Conservation (phyloP, 2,329 filamentous ascomycete genomes). For the Alternaria ventricosa region DNA sequence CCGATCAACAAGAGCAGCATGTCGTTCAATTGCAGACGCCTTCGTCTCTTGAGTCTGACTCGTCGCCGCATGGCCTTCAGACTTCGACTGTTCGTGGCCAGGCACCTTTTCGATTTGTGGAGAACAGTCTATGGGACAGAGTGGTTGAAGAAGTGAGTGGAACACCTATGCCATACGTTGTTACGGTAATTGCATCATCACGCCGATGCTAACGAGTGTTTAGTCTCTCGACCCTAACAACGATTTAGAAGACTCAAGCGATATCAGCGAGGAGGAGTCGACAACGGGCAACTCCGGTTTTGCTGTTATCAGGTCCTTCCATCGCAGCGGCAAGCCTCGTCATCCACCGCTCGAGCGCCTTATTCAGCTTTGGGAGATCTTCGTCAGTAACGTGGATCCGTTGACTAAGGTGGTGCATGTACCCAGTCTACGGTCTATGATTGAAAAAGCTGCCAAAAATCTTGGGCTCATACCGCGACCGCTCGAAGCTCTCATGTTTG, state of each 20-base stretch:
- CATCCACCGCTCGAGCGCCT: slow-evolving; percentile 70
- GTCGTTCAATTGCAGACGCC: slow-evolving; percentile 15
- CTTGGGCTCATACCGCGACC: slow-evolving; percentile 61
- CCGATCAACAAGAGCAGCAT: neutral
- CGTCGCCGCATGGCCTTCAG: neutral
- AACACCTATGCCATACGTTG: too few relatives aligned
- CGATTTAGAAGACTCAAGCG: slow-evolving; percentile 63
- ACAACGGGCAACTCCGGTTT: slow-evolving; percentile 61
- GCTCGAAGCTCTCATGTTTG: slow-evolving; percentile 57
- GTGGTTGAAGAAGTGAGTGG: neutral
- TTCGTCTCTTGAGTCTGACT: neutral
- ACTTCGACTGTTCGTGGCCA: neutral
- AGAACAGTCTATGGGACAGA: neutral
- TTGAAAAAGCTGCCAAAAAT: slow-evolving; percentile 67
- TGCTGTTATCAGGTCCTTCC: slow-evolving; percentile 24
- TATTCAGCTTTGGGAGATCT: slow-evolving; percentile 74
- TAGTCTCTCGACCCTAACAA: slow-evolving; percentile 8
- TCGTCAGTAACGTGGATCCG: slow-evolving; percentile 54
- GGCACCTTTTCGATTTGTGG: neutral
- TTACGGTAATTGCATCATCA: neutral
- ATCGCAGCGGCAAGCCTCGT: slow-evolving; percentile 61
- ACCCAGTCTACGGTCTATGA: slow-evolving; percentile 56
- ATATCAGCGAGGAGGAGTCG: slow-evolving; percentile 64
- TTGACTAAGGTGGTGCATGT: slow-evolving; percentile 20
- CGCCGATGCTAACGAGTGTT: neutral